phyloP scores from a whole-genome alignment of 116 monocot genomes.

The Cymodocea nodosa region DNA sequence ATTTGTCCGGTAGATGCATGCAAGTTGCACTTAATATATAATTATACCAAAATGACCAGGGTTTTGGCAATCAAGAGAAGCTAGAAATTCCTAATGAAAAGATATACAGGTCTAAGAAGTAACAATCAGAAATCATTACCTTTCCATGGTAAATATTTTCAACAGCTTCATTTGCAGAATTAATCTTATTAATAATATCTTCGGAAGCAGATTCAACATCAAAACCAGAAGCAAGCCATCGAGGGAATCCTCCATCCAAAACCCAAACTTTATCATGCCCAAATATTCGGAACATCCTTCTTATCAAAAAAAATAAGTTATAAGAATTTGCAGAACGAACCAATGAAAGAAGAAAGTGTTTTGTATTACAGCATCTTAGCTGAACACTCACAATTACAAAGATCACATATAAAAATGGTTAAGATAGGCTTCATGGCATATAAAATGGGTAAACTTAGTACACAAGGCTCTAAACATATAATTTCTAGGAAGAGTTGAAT shows the following conservation, averaged over 20 bases:
- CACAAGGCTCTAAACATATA: too few relatives aligned
- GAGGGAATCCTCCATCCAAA: slow-evolving; percentile 88
- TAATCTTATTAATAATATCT: slow-evolving; percentile 74
- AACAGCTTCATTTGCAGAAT: slow-evolving; percentile 74
- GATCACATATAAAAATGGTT: too few relatives aligned
- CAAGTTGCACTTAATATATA: too few relatives aligned
- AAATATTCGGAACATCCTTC: slow-evolving; percentile 93
- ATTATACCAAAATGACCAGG: too few relatives aligned
- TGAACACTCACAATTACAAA: too few relatives aligned
- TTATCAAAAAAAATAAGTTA: slow-evolving; percentile 1
- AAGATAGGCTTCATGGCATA: too few relatives aligned
- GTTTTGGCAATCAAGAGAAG: not conserved
- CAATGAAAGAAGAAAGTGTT: too few relatives aligned
- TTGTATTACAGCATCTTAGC: too few relatives aligned
- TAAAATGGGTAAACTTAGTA: too few relatives aligned
- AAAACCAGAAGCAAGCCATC: slow-evolving; percentile 78
- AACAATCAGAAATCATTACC: not conserved
- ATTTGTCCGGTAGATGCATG: not conserved
- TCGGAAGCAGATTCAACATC: slow-evolving; percentile 92
- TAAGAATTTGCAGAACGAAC: too few relatives aligned
- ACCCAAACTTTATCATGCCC: slow-evolving; percentile 96
- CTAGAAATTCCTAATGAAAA: not conserved
- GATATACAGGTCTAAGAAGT: not conserved
- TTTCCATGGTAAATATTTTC: slow-evolving; percentile 74
- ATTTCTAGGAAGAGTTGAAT: too few relatives aligned